Evolutionary conservation across 257 asterid genomes (phyloP).

Genomic region (Asclepias syriaca): DNA sequence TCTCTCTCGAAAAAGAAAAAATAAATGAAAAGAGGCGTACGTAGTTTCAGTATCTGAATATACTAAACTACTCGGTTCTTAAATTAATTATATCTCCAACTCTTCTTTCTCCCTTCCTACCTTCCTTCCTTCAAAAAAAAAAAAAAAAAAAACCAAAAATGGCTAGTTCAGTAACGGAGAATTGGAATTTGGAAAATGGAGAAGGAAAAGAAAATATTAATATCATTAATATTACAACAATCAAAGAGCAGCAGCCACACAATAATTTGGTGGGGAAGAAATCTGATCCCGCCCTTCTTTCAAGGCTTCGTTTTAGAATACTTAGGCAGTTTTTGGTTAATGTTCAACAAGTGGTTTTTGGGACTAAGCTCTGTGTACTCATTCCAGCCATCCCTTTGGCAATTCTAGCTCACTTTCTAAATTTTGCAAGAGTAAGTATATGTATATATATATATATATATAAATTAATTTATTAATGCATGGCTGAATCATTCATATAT

Average conservation of each 20-base stretch:
- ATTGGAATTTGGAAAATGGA: conserved; percentile 30
- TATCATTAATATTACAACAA: too few relatives aligned
- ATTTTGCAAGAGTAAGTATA: conserved; percentile 29
- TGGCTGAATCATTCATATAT: too few relatives aligned
- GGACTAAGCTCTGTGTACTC: conserved; percentile 38
- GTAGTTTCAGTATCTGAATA: background rate
- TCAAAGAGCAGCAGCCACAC: conserved; percentile 11
- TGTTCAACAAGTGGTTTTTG: conserved; percentile 31
- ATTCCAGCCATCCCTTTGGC: conserved; percentile 43
- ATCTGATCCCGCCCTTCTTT: conserved; percentile 19
- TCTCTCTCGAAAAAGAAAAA: background rate
- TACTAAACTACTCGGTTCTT: background rate
- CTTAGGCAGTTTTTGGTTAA: conserved; percentile 20
- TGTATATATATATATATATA: background rate
- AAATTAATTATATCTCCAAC: too few relatives aligned
- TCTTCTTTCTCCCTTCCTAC: background rate
- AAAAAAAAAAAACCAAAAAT: background rate
- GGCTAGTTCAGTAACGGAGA: conserved; percentile 8
- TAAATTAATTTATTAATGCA: too few relatives aligned
- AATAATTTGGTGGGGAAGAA: conserved; percentile 19
- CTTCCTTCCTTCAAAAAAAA: too few relatives aligned
- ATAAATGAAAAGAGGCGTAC: too few relatives aligned
- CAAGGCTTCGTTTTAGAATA: conserved; percentile 9
- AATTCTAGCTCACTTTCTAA: conserved; percentile 21
- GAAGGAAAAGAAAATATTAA: background rate